These are phyloP conservation scores for Tricholoma sp. DNA, from an alignment of 768 basidiomycete genomes.

Conservation along the genomic window DNA sequence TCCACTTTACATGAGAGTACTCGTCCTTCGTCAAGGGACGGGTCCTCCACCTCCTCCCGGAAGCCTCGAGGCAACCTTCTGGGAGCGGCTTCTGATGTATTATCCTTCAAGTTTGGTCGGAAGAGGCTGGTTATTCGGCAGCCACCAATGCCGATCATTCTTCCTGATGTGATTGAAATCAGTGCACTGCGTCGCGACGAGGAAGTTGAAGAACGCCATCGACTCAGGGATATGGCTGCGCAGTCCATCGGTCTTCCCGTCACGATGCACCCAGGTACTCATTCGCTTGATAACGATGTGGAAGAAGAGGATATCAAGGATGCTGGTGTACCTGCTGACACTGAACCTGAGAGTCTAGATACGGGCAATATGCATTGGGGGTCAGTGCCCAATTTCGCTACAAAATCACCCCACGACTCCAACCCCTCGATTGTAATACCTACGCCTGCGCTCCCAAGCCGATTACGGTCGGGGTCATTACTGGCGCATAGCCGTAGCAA, in stretches of 20 bases:
- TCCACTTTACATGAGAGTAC: constrained; percentile 13
- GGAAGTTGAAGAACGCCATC: constrained; percentile 69
- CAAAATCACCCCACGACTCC: constrained; percentile 28
- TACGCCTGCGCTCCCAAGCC: constrained; percentile 19
- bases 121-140: constrained; percentile 34
- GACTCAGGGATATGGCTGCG: constrained; percentile 71
- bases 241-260: constrained; percentile 68
- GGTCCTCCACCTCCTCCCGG: constrained; percentile 20
- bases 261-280: constrained; percentile 36
- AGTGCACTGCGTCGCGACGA: constrained; percentile 46
- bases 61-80: constrained; percentile 40
- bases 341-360: constrained; percentile 9
- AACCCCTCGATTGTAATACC: constrained; percentile 26
- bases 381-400: not conserved
- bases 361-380: constrained; percentile 3
- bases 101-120: constrained; percentile 45
- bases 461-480: constrained; percentile 36
- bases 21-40: constrained; percentile 20
- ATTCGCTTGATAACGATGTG: constrained; percentile 28
- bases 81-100: constrained; percentile 48
- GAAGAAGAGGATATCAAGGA: constrained; percentile 32
- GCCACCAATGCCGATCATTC: constrained; percentile 36
- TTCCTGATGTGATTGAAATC: constrained; percentile 75
- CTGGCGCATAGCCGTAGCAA: constrained; percentile 32
- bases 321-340: constrained; percentile 1